Evolutionary conservation across 1,284 basidiomycete species (phyloP).

Genomic region (Retiboletus flavoniger): DNA sequence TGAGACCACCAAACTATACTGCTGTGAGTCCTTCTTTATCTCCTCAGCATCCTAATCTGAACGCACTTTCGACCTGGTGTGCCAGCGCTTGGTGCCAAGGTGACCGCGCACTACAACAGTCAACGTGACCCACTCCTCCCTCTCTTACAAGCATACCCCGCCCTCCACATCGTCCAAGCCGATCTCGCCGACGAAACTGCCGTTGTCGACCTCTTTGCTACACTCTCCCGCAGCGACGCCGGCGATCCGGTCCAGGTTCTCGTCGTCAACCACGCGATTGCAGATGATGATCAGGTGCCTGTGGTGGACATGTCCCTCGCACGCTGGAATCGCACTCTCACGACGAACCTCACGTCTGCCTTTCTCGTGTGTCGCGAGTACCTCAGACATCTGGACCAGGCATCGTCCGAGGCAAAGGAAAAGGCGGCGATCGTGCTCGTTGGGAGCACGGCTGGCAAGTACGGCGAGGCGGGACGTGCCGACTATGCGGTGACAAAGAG

Average conservation of each 20-base stretch:
- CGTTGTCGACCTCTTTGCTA: constrained; percentile 44
- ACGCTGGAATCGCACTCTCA: constrained; percentile 63
- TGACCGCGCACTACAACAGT: constrained; percentile 70
- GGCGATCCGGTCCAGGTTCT: constrained; percentile 50
- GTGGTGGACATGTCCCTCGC: constrained; percentile 60
- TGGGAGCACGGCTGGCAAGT: constrained; percentile 71
- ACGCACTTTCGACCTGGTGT: background rate
- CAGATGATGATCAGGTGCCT: constrained; percentile 44
- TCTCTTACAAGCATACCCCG: constrained; percentile 39
- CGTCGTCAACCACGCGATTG: constrained; percentile 67
- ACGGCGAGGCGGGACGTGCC: constrained; percentile 63
- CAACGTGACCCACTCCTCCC: constrained; percentile 46
- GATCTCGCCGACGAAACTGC: constrained; percentile 57
- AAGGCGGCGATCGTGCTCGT: constrained; percentile 62
- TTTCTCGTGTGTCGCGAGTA: constrained; percentile 68
- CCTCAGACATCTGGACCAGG: constrained; percentile 47
- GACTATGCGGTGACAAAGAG: constrained; percentile 63
- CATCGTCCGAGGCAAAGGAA: constrained; percentile 42
- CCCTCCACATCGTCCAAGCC: constrained; percentile 47
- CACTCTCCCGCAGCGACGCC: constrained; percentile 32
- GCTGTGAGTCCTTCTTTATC: constrained; percentile 38
- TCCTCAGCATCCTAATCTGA: background rate
- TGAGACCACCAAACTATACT: constrained; percentile 51
- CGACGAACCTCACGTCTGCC: constrained; percentile 61
- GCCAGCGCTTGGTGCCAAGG: constrained; percentile 62